A percentile compares a stretch with the other conserved stretches of the same genome.
Evolutionary conservation across 345 rosid genomes (phyloP).

Genomic region (Euphorbia peplus): DNA sequence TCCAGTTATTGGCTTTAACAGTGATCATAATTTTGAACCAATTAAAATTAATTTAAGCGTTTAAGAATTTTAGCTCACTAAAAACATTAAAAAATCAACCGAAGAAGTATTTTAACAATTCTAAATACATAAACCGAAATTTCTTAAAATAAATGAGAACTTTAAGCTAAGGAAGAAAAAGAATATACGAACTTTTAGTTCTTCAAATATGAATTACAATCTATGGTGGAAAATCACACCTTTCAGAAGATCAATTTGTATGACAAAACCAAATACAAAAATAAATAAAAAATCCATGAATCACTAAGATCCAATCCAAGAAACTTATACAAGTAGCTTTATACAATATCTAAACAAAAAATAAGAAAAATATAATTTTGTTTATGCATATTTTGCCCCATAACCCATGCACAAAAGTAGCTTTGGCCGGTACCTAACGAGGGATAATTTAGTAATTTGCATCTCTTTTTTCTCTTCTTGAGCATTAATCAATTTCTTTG

Average conservation of each 20-base stretch:
- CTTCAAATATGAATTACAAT: neutral
- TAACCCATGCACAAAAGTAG: slow-evolving; percentile 45
- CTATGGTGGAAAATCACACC: neutral
- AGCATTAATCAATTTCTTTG: slow-evolving; percentile 10
- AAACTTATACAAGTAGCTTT: slow-evolving; percentile 1
- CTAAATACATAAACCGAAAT: too few relatives aligned
- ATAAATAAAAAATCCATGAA: neutral
- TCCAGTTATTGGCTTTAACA: too few relatives aligned
- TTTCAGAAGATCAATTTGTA: neutral
- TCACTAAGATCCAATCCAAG: neutral
- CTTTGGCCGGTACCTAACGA: slow-evolving; percentile 31
- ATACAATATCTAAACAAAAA: neutral
- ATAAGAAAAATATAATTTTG: neutral
- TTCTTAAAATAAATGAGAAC: too few relatives aligned
- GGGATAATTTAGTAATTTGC: slow-evolving; percentile 20
- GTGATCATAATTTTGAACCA: too few relatives aligned
- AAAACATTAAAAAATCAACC: too few relatives aligned
- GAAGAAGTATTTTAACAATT: too few relatives aligned
- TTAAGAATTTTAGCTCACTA: too few relatives aligned
- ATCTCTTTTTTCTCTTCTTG: slow-evolving; percentile 26
- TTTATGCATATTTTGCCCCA: slow-evolving; percentile 13
- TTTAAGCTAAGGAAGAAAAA: too few relatives aligned
- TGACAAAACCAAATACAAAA: neutral
- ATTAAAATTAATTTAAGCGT: too few relatives aligned
- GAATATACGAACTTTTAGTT: neutral